Percentiles rank a stretch among this genome's conserved stretches.
phyloP scores from a whole-genome alignment of 495 filamentous ascomycete genomes.

The Beverwykella pulmonaria region DNA sequence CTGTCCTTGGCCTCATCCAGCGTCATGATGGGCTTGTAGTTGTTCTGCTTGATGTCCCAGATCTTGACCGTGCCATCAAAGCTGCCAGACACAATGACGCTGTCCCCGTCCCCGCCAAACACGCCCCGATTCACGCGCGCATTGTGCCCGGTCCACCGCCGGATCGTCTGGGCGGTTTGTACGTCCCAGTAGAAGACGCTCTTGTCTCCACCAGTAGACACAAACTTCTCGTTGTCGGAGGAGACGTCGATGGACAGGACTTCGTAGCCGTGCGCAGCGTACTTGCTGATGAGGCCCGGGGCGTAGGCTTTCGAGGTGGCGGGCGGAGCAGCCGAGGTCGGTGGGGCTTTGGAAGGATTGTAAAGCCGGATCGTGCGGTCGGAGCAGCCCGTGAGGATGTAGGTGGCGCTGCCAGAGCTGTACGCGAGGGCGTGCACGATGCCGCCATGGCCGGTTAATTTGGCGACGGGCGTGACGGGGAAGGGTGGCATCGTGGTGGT shows the following conservation, averaged over 20 bases:
- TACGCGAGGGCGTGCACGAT: constrained; percentile 74
- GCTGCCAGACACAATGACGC: constrained; percentile 72
- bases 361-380: constrained; percentile 83
- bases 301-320: constrained; percentile 24
- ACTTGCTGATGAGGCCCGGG: constrained; percentile 71
- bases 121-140: constrained; percentile 75
- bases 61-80: constrained; percentile 81
- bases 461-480: constrained; percentile 43
- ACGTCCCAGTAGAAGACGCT: constrained; percentile 95
- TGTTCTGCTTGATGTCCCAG: constrained; percentile 74
- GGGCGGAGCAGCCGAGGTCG: constrained; percentile 40
- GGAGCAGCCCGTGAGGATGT: constrained; percentile 82
- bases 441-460: constrained; percentile 43
- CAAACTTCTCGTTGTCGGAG: constrained; percentile 78
- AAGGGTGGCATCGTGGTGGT: constrained; percentile 39
- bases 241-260: constrained; percentile 78
- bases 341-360: constrained; percentile 57
- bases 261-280: constrained; percentile 86
- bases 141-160: constrained; percentile 64
- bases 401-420: constrained; percentile 67
- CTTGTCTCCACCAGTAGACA: constrained; percentile 82
- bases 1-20: constrained; percentile 78
- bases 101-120: constrained; percentile 73
- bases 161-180: constrained; percentile 67
- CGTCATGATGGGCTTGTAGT: constrained; percentile 72